Evolutionary conservation across 1,284 basidiomycete species (phyloP).

Genomic region (Cystobasidium sp.): DNA sequence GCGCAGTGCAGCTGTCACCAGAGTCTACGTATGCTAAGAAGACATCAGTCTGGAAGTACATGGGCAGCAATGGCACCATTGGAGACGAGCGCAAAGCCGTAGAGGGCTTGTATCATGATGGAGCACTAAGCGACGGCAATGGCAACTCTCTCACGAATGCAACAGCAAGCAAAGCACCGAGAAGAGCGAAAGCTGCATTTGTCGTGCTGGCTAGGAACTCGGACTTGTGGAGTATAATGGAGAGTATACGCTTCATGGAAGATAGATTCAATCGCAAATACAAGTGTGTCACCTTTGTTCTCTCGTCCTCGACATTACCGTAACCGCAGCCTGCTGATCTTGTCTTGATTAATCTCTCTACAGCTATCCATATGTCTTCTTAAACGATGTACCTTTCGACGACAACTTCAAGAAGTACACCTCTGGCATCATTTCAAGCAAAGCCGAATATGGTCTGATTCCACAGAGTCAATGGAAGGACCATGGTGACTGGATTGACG

Average conservation of each 20-base stretch:
- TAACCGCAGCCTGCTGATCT: not conserved
- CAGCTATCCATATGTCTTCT: constrained; percentile 58
- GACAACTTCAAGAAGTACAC: constrained; percentile 57
- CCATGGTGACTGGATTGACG: constrained; percentile 59
- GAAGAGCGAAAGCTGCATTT: constrained; percentile 79
- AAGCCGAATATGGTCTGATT: constrained; percentile 73
- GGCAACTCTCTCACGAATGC: not conserved
- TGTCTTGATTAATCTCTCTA: not conserved
- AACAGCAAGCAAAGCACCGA: constrained; percentile 7
- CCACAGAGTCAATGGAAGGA: constrained; percentile 81
- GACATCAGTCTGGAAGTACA: constrained; percentile 28
- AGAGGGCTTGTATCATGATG: constrained; percentile 13
- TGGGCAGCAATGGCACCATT: not conserved
- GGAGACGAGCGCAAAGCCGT: constrained; percentile 30
- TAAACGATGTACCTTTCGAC: constrained; percentile 57
- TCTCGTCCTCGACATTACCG: not conserved
- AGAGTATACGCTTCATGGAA: constrained; percentile 49
- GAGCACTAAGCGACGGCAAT: not conserved
- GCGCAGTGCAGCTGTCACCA: constrained; percentile 31
- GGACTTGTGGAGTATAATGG: constrained; percentile 73
- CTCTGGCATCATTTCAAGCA: constrained; percentile 50
- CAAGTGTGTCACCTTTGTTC: constrained; percentile 22
- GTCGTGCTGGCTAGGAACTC: constrained; percentile 83
- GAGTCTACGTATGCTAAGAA: constrained; percentile 35
- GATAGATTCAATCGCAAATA: constrained; percentile 45